Percentiles rank a stretch among this genome's conserved stretches.
Conservation (phyloP, 202 grass and related monocot species). For the Dendrocalamus latiflorus region DNA sequence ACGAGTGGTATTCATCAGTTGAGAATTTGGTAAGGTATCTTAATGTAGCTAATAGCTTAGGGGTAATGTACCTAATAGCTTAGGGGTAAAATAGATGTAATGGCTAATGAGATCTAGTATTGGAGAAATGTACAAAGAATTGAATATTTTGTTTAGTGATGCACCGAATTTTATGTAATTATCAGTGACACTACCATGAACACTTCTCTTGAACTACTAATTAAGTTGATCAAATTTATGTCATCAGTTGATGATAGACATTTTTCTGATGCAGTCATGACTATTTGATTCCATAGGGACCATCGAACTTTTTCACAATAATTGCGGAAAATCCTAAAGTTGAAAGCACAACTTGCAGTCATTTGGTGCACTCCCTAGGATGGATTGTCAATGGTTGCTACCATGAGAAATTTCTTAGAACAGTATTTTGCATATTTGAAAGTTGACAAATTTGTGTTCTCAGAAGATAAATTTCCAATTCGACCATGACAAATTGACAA, state of each 20-base stretch:
- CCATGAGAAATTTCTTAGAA: neutral
- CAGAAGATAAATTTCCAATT: neutral
- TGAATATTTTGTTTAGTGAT: conserved; percentile 9
- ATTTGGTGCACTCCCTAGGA: neutral
- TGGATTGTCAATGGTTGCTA: neutral
- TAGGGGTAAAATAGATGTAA: neutral
- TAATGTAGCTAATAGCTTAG: conserved; percentile 1
- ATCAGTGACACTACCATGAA: neutral
- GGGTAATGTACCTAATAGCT: too few species aligned
- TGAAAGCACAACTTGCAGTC: neutral
- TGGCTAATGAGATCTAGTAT: neutral
- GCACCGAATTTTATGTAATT: neutral
- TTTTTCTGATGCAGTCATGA: neutral
- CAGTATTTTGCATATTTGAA: neutral
- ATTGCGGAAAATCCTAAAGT: neutral
- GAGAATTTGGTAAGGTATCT: neutral
- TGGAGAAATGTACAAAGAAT: neutral
- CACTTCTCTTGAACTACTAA: neutral
- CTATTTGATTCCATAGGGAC: neutral
- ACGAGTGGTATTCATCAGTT: neutral
- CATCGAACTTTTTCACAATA: neutral
- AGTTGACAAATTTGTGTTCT: neutral
- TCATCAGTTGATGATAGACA: neutral
- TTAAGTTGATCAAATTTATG: conserved; percentile 8
- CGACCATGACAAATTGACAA: neutral